Evolutionary conservation across 2,329 filamentous ascomycete genomes (phyloP), one percentile per base, ranked within the genome.

Genomic region (Helicocarpus griseus): DNA sequence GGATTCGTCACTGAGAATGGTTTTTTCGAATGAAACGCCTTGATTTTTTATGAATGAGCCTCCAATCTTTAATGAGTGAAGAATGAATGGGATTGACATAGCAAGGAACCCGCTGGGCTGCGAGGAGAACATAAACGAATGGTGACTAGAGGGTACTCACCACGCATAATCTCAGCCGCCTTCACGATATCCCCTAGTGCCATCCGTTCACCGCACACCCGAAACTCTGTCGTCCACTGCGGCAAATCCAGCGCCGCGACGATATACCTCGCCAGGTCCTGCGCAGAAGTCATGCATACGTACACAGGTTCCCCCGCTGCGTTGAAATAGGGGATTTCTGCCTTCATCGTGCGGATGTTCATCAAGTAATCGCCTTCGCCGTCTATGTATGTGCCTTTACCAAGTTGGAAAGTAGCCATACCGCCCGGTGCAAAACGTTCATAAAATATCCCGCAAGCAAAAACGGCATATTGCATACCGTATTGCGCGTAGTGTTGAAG

Each of bases 381-480:
- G 7, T 72, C 69, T 21, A 81, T 69, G 17, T 77, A 75, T 39
- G 74, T 76, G n/a, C 75, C 74, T 5, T 64, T 54, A 0, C 84
- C 84, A 44, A 89, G 81, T 31, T 75, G 71, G 50, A 80, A 74
- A 17, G 73, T 70, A 11, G 73, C 73, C 53, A 89, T 74, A 0
- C 86, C 86, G 2, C 79, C 80, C 0, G 81, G 82, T 19, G 80
- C 80, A 60, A 89, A 89, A 0, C 85, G 74, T 63, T 89, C 86
- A 73, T 88, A 89, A 57, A 89, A 81, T 28, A 89, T 68, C 19
- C 86, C 86, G 58, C 86, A 89, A 0, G 82, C 79, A 65, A 89
- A 89, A 24, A 82, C 73, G 0, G 85, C 88, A 54, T 78, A 86
- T 39, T 77, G 75, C 70, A 89, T 86, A 41, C 72, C 68, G 2